Conservation (phyloP, 495 filamentous ascomycete species). For the Hypoxylon intermedium region DNA sequence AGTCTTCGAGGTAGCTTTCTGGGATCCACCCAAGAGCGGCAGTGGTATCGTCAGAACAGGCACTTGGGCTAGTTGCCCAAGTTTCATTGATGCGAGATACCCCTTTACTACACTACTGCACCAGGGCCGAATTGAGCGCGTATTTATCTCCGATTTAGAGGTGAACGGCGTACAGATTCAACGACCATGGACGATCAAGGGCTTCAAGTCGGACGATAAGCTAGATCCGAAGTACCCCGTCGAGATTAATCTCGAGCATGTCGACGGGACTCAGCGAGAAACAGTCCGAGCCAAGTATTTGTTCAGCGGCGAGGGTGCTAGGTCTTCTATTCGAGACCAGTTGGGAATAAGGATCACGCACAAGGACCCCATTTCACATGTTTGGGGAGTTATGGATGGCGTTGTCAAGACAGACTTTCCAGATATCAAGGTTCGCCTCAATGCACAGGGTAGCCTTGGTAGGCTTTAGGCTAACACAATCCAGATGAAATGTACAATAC, state of each 20-base stretch:
- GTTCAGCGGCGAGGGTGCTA: constrained; percentile 66
- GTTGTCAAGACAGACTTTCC: constrained; percentile 79
- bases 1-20: constrained; percentile 80
- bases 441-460: background rate
- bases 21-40: constrained; percentile 66
- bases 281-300: constrained; percentile 65
- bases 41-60: constrained; percentile 71
- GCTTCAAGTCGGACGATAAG: constrained; percentile 65
- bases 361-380: constrained; percentile 68
- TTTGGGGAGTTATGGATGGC: constrained; percentile 82
- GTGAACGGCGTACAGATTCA: constrained; percentile 64
- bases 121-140: constrained; percentile 75
- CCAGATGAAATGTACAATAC: constrained; percentile 89
- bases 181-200: constrained; percentile 67
- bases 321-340: constrained; percentile 64
- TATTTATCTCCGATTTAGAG: constrained; percentile 72
- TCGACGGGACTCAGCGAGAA: constrained; percentile 71
- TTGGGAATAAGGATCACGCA: constrained; percentile 69
- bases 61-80: constrained; percentile 75
- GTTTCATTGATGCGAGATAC: constrained; percentile 76
- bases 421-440: constrained; percentile 64
- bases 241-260: constrained; percentile 72
- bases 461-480: constrained; percentile 25
- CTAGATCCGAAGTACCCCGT: constrained; percentile 66
- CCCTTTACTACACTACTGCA: constrained; percentile 79